A percentile compares a stretch with the other conserved stretches of the same genome.
Conservation (phyloP, 768 basidiomycete species). For the Melanogaster broomeanus region DNA sequence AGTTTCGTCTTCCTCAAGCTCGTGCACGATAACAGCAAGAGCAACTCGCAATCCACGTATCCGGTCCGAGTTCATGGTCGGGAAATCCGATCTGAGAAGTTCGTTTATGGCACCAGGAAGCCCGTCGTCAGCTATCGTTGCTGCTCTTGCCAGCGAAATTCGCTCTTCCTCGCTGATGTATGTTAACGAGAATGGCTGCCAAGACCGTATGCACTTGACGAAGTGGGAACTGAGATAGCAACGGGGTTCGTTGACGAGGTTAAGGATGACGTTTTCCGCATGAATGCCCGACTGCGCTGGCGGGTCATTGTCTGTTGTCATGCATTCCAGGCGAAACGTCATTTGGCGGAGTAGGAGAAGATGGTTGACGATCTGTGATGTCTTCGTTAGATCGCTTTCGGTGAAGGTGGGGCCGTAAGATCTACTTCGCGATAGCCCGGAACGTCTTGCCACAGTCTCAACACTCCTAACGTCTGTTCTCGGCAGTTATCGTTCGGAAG, state of each 20-base stretch:
- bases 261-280: constrained; percentile 67
- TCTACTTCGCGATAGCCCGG: constrained; percentile 75
- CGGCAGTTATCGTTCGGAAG: constrained; percentile 64
- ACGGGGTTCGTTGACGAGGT: constrained; percentile 60
- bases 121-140: constrained; percentile 70
- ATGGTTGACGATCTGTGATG: constrained; percentile 63
- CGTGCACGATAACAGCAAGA: constrained; percentile 53
- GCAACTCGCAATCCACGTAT: constrained; percentile 66
- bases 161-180: constrained; percentile 64
- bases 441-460: constrained; percentile 43
- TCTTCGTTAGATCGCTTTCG: background rate
- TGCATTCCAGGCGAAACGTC: constrained; percentile 65
- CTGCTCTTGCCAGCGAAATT: constrained; percentile 58
- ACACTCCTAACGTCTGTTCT: constrained; percentile 60
- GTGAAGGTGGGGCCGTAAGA: background rate
- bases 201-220: constrained; percentile 56
- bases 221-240: constrained; percentile 62
- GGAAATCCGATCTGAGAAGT: constrained; percentile 33
- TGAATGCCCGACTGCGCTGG: constrained; percentile 66
- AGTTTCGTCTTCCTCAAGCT: constrained; percentile 49
- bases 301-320: constrained; percentile 54
- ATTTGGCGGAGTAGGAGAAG: constrained; percentile 68
- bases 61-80: constrained; percentile 45
- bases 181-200: constrained; percentile 62
- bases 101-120: constrained; percentile 64